Conservation (phyloP, 768 basidiomycete species). For the Tulasnella sp. region DNA sequence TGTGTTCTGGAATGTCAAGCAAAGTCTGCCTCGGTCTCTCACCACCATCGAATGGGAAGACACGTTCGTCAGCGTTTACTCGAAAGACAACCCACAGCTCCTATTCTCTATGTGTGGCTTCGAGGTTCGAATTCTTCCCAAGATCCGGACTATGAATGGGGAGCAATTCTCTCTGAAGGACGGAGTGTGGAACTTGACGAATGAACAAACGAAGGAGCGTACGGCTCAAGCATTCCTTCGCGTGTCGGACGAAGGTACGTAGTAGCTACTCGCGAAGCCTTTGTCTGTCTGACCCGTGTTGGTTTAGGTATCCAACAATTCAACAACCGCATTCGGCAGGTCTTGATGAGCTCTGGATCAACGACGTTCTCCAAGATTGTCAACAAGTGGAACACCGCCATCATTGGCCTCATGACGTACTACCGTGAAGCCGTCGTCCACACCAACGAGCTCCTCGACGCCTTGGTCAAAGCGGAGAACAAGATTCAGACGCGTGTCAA, state of each 20-base stretch:
- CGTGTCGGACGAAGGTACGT: constrained; percentile 82
- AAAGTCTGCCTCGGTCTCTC: constrained; percentile 86
- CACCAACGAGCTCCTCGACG: constrained; percentile 91
- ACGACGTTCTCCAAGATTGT: constrained; percentile 99
- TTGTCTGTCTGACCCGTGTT: constrained; percentile 14
- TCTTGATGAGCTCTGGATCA: constrained; percentile 96
- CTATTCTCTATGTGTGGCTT: constrained; percentile 99
- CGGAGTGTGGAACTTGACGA: constrained; percentile 93
- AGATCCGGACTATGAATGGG: constrained; percentile 89
- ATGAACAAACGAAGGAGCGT: constrained; percentile 94
- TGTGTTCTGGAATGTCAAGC: constrained; percentile 99
- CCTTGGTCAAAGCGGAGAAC: constrained; percentile 97
- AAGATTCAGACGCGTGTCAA: constrained; percentile 99
- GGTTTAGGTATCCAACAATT: constrained; percentile 79
- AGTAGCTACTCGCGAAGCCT: constrained; percentile 16
- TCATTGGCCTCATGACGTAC: constrained; percentile 96
- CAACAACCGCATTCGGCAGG: constrained; percentile 94
- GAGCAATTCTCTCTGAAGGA: constrained; percentile 97
- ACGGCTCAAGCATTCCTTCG: constrained; percentile 97
- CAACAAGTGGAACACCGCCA: constrained; percentile 94
- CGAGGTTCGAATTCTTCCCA: constrained; percentile 93
- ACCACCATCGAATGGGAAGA: constrained; percentile 99
- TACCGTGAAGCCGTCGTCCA: constrained; percentile 97
- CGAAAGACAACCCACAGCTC: constrained; percentile 93
- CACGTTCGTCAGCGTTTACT: constrained; percentile 94